Conservation (phyloP, 306 rosid species). For the Lithocarpus polystachyus region DNA sequence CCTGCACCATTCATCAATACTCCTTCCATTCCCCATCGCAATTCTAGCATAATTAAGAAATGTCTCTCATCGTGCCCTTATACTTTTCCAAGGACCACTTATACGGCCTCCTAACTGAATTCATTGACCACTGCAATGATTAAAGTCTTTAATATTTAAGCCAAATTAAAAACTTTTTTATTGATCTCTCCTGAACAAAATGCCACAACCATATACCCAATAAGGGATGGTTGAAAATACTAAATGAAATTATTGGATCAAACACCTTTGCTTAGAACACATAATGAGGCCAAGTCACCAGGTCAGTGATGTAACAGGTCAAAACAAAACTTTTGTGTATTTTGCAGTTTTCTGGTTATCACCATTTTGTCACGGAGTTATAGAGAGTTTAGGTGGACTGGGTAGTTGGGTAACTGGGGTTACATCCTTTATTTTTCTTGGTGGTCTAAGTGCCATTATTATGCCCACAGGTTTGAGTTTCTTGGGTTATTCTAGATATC, state of each 20-base stretch:
- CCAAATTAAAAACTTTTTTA: too few relatives aligned
- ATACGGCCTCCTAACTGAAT: too few relatives aligned
- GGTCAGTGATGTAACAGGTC: background rate
- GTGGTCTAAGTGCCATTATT: background rate
- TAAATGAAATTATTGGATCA: background rate
- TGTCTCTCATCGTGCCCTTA: too few relatives aligned
- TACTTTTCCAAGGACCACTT: too few relatives aligned
- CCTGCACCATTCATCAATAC: too few relatives aligned
- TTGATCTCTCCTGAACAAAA: too few relatives aligned
- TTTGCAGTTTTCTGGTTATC: background rate
- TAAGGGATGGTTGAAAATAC: background rate
- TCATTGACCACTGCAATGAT: too few relatives aligned
- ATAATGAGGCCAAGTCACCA: background rate
- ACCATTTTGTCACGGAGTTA: background rate
- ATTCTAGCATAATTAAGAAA: too few relatives aligned
- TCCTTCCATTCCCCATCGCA: too few relatives aligned
- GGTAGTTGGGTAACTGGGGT: background rate
- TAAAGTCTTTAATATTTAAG: too few relatives aligned
- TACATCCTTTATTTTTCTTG: background rate
- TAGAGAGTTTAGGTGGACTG: background rate
- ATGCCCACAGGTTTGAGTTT: background rate
- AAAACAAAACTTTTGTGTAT: background rate
- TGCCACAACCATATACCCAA: too few relatives aligned
- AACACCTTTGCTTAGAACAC: background rate
- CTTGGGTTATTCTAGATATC: background rate